Base-by-base conservation (phyloP, 495 filamentous ascomycete genomes). In the Lophiotrema nucula region DNA sequence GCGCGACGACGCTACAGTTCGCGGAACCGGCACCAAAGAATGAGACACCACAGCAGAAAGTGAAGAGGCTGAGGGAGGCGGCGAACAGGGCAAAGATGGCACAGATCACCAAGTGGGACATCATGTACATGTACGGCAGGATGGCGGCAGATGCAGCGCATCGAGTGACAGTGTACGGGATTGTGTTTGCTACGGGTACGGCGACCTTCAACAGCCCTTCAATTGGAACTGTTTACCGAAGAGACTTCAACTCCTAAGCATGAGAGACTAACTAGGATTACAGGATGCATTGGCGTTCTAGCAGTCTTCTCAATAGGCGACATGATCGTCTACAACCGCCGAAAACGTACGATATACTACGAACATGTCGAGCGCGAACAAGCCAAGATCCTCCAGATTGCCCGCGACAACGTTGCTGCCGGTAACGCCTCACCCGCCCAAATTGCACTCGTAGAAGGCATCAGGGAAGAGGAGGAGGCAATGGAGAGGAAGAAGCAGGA, bases 1-100 rank as follows among this genome's bases (percentile, higher is more conserved):
- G 55, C 24, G 27, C 62, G 18, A 58, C 62, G 26, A 60, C 52
- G 12, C 53, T 66, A 46, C 70, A 67, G 54, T 68, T 62, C 72
- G 47, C 67, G 55, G 49, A 27, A 55, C 47, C 66, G 68, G 46
- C 62, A 62, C 67, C 76, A 27, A 60, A 56, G 18, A 65, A 70
- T 33, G 93, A 98, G 75, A 96, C 92, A 0, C 86, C 95, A 24
- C 84, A 88, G 69, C 82, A 97, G 76, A 93, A 93, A 69, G 90
- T 98, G 26, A 83, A 84, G 51, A 83, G 93, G 54, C 77, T 98
- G 62, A 82, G 95, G 63, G 88, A 87, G 33, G 88, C 89, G 48
- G 88, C 92, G 53, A 79, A 81, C 54, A 79, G 80, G 33, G 85
- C 89, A 13, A 82, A 83, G 72, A 71, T 80, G 66, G 84, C 84